phyloP scores from a whole-genome alignment of 257 asterid genomes.

The Solanum bulbocastanum region DNA sequence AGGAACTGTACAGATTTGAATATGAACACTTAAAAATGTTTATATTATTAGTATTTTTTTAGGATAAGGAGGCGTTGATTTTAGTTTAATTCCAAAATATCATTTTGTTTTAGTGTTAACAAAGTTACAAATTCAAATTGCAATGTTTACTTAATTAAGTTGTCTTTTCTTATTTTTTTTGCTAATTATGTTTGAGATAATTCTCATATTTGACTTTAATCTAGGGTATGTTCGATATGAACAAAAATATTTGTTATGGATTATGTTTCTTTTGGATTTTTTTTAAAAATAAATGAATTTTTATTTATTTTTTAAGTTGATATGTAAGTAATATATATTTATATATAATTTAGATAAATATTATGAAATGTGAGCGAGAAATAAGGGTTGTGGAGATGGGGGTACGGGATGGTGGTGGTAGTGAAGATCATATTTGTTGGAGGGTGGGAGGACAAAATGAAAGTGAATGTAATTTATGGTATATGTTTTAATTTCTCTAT shows the following conservation, averaged over 20 bases:
- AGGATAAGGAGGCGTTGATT: not conserved
- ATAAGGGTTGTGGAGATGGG: too few species aligned
- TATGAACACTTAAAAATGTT: not conserved
- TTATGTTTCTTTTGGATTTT: too few species aligned
- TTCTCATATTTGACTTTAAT: not conserved
- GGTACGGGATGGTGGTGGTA: too few species aligned
- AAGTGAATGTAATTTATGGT: not conserved
- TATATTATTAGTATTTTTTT: not conserved
- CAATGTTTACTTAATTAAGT: not conserved
- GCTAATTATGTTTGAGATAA: not conserved
- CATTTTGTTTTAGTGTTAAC: not conserved
- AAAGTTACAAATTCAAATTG: not conserved
- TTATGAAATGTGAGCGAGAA: too few species aligned
- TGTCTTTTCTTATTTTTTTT: not conserved
- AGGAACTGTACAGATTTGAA: not conserved
- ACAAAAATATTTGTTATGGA: not conserved
- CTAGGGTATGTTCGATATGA: not conserved
- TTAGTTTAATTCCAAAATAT: not conserved
- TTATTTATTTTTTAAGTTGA: too few species aligned
- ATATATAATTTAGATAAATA: too few species aligned
- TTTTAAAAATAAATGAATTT: too few species aligned
- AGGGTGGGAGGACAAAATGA: not conserved
- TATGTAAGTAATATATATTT: too few species aligned
- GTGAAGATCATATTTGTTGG: not conserved
- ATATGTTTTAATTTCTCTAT: too few species aligned